phyloP scores from a whole-genome alignment of 75 land plant species.

The Cunninghamia lanceolata region DNA sequence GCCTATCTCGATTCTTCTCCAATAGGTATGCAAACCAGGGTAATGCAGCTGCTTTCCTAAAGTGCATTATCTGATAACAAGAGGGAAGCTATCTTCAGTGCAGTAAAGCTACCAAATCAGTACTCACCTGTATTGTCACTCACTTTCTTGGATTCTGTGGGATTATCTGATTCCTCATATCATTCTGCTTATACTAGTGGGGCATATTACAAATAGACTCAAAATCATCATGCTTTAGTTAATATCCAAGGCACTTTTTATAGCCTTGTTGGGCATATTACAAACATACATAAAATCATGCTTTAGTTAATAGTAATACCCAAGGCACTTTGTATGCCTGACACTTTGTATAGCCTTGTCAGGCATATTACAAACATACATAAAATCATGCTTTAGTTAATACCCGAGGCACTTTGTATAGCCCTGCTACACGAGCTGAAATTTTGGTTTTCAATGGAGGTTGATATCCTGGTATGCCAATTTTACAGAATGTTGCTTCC shows the following conservation, averaged over 20 bases:
- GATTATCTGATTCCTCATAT: slow-evolving; percentile 9
- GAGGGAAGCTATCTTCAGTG: slow-evolving; percentile 14
- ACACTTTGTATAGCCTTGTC: no score
- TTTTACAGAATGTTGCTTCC: slow-evolving; percentile 7
- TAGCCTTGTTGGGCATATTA: no score
- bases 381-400: not conserved
- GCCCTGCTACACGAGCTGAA: not conserved
- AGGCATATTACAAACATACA: no score
- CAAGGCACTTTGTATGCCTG: slow-evolving; percentile 7
- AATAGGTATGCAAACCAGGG: slow-evolving; percentile 16
- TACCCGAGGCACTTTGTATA: slow-evolving; percentile 5
- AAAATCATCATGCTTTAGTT: not conserved
- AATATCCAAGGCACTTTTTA: slow-evolving; percentile 3
- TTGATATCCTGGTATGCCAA: slow-evolving; percentile 6
- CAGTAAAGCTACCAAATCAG: slow-evolving; percentile 2
- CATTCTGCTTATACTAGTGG: not conserved
- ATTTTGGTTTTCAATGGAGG: slow-evolving; percentile 8
- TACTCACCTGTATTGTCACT: slow-evolving; percentile 9
- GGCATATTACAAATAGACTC: not conserved
- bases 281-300: not conserved
- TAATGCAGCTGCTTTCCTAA: not conserved
- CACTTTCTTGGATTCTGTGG: not conserved
- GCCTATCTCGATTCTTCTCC: slow-evolving; percentile 36
- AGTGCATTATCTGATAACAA: not conserved
- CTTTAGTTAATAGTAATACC: not conserved